phyloP scores from a whole-genome alignment of 2,329 filamentous ascomycete genomes.

The Ceratocystis cacaofunesta region DNA sequence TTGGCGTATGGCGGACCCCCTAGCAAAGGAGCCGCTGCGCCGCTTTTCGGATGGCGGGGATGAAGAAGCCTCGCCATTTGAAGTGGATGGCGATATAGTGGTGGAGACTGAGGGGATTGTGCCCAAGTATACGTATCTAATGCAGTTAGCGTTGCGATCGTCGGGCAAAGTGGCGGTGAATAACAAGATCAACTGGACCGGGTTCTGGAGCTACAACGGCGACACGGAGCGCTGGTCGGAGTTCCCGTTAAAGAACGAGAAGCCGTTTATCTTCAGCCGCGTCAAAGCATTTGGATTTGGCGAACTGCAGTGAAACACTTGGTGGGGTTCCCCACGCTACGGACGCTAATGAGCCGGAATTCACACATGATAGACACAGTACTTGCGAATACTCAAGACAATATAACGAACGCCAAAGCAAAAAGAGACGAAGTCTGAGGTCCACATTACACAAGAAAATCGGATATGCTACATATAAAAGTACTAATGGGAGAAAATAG shows the following conservation, averaged over 20 bases:
- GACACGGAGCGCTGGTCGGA: slow-evolving; percentile 82
- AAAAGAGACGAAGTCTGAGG: neutral
- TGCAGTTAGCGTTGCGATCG: slow-evolving; percentile 59
- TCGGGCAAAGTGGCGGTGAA: slow-evolving; percentile 52
- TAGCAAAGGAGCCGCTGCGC: slow-evolving; percentile 19
- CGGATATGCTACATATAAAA: neutral
- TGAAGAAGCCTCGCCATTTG: slow-evolving; percentile 21
- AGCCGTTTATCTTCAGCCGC: slow-evolving; percentile 52
- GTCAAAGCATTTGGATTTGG: slow-evolving; percentile 46
- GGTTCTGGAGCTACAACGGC: slow-evolving; percentile 81
- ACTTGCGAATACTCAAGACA: neutral
- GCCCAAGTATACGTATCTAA: slow-evolving; percentile 66
- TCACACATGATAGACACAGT: neutral
- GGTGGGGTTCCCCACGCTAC: no score
- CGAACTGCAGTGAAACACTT: slow-evolving; percentile 20
- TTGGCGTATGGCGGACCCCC: slow-evolving; percentile 31
- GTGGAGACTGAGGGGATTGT: slow-evolving; percentile 77
- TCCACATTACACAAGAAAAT: neutral
- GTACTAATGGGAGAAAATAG: neutral
- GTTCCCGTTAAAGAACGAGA: slow-evolving; percentile 52
- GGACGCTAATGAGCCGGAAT: no score
- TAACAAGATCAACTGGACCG: slow-evolving; percentile 77
- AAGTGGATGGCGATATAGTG: slow-evolving; percentile 52
- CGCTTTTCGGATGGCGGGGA: slow-evolving; percentile 21
- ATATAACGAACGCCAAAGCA: neutral